A percentile compares a stretch with the other conserved stretches of the same genome.
Evolutionary conservation across 2,329 filamentous ascomycete species (phyloP).

Genomic region (Arthroderma sp.): DNA sequence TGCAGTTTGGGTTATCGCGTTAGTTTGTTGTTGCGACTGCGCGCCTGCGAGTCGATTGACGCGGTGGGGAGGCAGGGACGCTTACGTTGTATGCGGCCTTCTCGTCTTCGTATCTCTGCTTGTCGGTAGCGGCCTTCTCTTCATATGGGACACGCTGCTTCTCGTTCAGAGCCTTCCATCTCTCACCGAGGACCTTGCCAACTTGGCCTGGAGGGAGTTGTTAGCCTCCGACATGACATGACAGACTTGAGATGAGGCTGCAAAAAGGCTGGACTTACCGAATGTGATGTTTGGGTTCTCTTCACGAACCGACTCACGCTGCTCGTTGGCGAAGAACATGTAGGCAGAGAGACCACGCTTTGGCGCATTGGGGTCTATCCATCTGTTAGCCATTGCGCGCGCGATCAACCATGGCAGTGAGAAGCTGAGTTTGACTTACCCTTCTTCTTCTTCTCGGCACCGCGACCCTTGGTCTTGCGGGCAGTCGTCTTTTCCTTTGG

Average conservation of each 20-base stretch:
- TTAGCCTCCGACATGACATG: not conserved
- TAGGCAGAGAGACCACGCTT: slow-evolving; percentile 99
- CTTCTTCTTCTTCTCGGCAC: slow-evolving; percentile 59
- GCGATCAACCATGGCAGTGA: not conserved
- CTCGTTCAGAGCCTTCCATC: slow-evolving; percentile 93
- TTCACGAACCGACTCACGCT: slow-evolving; percentile 94
- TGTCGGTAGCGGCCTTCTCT: slow-evolving; percentile 90
- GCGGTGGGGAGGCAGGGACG: slow-evolving; percentile 14
- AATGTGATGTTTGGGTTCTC: slow-evolving; percentile 98
- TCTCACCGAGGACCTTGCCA: slow-evolving; percentile 94
- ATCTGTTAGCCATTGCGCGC: not conserved
- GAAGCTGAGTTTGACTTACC: slow-evolving; percentile 36
- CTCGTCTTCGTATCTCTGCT: slow-evolving; percentile 98
- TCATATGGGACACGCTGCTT: slow-evolving; percentile 91
- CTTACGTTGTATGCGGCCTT: slow-evolving; percentile 87
- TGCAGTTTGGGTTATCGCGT: not conserved
- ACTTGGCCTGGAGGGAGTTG: slow-evolving; percentile 58
- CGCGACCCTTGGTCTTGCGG: slow-evolving; percentile 49
- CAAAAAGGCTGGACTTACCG: slow-evolving; percentile 47
- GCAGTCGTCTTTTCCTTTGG: slow-evolving; percentile 54
- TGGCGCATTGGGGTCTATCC: slow-evolving; percentile 82
- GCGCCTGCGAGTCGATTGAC: not conserved
- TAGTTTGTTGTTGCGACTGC: not conserved
- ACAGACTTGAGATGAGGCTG: not conserved
- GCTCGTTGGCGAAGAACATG: slow-evolving; percentile 99